These are phyloP conservation scores for Huntiella decipiens DNA, from an alignment of 2,329 filamentous ascomycete genomes.

Conservation along the genomic window DNA sequence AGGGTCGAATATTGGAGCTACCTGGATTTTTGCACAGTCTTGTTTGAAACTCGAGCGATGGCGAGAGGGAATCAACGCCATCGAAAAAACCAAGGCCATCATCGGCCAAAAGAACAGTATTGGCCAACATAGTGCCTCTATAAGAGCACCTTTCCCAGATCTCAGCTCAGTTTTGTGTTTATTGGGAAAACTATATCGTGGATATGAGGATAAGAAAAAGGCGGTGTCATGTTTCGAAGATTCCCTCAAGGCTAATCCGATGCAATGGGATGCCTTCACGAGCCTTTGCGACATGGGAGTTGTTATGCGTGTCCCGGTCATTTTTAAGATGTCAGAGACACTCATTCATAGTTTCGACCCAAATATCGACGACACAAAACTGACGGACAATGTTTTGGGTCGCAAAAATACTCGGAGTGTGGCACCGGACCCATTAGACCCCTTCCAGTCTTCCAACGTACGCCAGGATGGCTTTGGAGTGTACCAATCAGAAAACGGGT, in stretches of 20 bases:
- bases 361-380: slow-evolving; percentile 9
- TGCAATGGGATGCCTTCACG: slow-evolving; percentile 95
- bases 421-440: slow-evolving; percentile 21
- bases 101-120: slow-evolving; percentile 62
- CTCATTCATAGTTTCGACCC: slow-evolving; percentile 29
- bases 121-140: slow-evolving; percentile 64
- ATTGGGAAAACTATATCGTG: slow-evolving; percentile 71
- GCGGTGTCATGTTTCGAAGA: slow-evolving; percentile 78
- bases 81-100: slow-evolving; percentile 62
- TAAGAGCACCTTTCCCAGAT: slow-evolving; percentile 60
- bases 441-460: slow-evolving; percentile 24
- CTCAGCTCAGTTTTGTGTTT: slow-evolving; percentile 67
- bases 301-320: slow-evolving; percentile 61
- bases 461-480: slow-evolving; percentile 9
- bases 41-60: slow-evolving; percentile 63
- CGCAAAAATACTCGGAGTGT: slow-evolving; percentile 10
- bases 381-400: slow-evolving; percentile 6
- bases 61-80: slow-evolving; percentile 60
- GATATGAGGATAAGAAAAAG: slow-evolving; percentile 63
- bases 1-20: slow-evolving; percentile 64
- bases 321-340: slow-evolving; percentile 55
- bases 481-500: slow-evolving; percentile 10
- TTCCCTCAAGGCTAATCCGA: slow-evolving; percentile 72
- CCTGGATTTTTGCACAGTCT: slow-evolving; percentile 79
- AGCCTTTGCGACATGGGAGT: slow-evolving; percentile 76